Conservation (phyloP, 2,329 filamentous ascomycete genomes). For the Pseudogymnoascus sp. region DNA sequence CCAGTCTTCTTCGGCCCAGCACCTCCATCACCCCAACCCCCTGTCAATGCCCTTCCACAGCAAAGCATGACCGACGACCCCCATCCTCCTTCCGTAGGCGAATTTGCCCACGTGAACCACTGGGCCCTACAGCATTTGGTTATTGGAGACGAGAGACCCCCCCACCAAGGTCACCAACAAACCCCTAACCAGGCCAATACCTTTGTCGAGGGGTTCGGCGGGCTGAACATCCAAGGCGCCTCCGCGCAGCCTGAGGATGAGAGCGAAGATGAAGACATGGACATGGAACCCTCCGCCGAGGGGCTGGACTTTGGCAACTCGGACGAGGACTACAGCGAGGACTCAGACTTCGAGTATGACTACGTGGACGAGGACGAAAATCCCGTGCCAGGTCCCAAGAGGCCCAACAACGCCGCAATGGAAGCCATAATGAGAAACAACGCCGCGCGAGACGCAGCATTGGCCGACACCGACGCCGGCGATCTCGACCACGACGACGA, state of each 20-base stretch:
- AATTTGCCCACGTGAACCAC: neutral
- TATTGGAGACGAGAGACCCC: neutral
- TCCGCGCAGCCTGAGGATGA: neutral
- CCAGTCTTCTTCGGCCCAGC: constrained; percentile 1
- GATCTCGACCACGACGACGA: neutral
- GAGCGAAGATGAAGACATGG: neutral
- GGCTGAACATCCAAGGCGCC: neutral
- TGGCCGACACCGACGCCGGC: neutral
- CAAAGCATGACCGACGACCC: neutral
- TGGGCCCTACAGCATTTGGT: neutral
- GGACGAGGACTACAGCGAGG: constrained; percentile 2
- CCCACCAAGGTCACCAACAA: neutral
- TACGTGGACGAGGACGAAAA: neutral
- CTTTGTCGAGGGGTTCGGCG: neutral
- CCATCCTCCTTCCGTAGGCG: neutral
- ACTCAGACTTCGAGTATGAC: neutral
- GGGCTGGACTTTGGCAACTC: neutral
- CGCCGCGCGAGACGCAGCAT: neutral
- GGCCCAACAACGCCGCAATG: neutral
- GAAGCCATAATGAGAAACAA: neutral
- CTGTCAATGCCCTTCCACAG: neutral
- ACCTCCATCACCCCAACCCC: neutral
- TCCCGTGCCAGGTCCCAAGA: neutral
- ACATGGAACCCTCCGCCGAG: neutral
- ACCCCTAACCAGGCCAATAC: neutral